Percentiles rank a stretch among this genome's conserved stretches.
These are phyloP conservation scores for Dittrichia graveolens DNA, from an alignment of 129 eudicot species.

Conservation along the genomic window DNA sequence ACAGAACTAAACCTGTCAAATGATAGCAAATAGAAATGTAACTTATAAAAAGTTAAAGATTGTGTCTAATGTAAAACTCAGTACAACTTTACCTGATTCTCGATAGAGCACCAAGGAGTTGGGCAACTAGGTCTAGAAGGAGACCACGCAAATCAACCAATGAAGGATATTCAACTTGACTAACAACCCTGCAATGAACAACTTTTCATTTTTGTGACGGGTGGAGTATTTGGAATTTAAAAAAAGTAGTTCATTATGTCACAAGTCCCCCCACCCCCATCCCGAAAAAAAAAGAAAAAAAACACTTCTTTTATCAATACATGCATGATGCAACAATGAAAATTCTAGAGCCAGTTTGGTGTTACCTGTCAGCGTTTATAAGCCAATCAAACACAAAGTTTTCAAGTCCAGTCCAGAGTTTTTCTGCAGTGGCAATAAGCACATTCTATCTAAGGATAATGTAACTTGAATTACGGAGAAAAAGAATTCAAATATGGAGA, in stretches of 20 bases:
- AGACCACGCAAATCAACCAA: constrained; percentile 93
- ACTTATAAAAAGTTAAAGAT: background rate
- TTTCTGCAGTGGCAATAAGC: constrained; percentile 56
- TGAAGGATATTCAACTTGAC: constrained; percentile 98
- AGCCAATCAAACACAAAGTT: constrained; percentile 98
- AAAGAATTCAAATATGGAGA: constrained; percentile 19
- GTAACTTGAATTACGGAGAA: constrained; percentile 17
- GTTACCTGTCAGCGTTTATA: constrained; percentile 97
- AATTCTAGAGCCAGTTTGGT: constrained; percentile 23
- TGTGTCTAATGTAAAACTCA: background rate
- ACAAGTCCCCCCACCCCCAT: background rate
- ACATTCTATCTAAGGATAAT: constrained; percentile 13
- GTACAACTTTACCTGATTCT: constrained; percentile 68
- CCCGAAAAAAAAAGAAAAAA: background rate
- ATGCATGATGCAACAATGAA: constrained; percentile 7
- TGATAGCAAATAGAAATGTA: background rate
- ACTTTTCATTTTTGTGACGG: background rate
- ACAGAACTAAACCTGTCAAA: constrained; percentile 84
- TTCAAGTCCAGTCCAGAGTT: constrained; percentile 97
- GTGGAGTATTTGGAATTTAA: too few species aligned
- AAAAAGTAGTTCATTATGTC: background rate
- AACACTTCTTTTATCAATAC: background rate
- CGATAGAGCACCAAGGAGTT: constrained; percentile 94
- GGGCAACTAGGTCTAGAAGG: constrained; percentile 94
- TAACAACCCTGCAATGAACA: constrained; percentile 75